Base-by-base conservation (phyloP, 2,329 filamentous ascomycete species). In the Amylocarpus encephaloides region DNA sequence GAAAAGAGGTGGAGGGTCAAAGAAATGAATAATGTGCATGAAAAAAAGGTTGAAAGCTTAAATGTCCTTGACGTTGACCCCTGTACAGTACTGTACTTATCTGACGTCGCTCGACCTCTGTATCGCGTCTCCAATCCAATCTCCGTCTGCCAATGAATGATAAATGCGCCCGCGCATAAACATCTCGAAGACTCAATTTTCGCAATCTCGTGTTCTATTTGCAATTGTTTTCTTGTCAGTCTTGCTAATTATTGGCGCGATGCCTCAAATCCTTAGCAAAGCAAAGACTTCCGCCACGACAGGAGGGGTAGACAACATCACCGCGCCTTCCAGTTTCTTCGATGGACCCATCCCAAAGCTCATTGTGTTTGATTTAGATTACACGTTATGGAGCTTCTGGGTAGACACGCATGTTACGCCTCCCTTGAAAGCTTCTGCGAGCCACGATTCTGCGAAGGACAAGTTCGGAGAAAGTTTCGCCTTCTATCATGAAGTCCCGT, bases 301-400 rank as follows among this genome's bases (percentile, higher is more conserved):
- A 26, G 22, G 7, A 26, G 52, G 53, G 18, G 10, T 46, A 15
- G 29, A 50, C 18, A 39, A 38, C 16, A 52, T 49, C 35, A 52
- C 55, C 32, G 54, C 59, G 15, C 63, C 61, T 49, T 54, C 58
- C 3, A 59, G 55, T 5, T 58, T 64, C n/a, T 44, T 54, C 26
- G 61, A 66, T 48, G 60, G 61, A 30, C 45, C 78, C 36, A 62
- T 66, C 13, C 63, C 63, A 2, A 64, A 84, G 54, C 77, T 95
- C 59, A 78, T 97, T 61, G 87, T 93, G 56, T 96, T 97, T 71
- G 93, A 97, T 68, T 81, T 97, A 55, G 92, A 97, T 75, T 97
- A 96, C 75, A 97, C 93, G 0, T 77, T 97, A n/a, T 97, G 92
- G 93, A 90, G 91, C 4, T 96, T 96, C 71, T 97, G 92, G 92